A percentile compares a stretch with the other conserved stretches of the same genome.
phyloP scores from a whole-genome alignment of 2,329 filamentous ascomycete genomes.

The Pyricularia pennisetigena region DNA sequence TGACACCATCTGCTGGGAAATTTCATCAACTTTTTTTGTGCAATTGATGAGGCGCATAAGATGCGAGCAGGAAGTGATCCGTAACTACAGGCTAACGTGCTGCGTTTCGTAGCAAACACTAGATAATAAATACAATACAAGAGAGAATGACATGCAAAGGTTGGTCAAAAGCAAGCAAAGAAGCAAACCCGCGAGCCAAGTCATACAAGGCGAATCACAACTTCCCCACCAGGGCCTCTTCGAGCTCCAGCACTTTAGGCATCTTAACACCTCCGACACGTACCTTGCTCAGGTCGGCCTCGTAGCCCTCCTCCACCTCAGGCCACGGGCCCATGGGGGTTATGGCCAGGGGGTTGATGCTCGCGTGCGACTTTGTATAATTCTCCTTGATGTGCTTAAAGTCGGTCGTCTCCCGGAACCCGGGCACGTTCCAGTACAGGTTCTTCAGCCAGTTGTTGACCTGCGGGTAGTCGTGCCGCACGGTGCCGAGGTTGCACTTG shows the following conservation, averaged over 20 bases:
- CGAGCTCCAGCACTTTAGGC: constrained; percentile 24
- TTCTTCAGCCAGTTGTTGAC: constrained; percentile 51
- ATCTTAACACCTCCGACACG: constrained; percentile 35
- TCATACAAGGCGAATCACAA: background rate
- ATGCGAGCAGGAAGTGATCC: background rate
- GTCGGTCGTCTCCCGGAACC: constrained; percentile 48
- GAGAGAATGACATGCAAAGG: no score
- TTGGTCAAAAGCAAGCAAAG: no score
- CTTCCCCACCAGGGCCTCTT: constrained; percentile 7
- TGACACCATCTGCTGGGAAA: background rate
- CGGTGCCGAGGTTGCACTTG: constrained; percentile 53
- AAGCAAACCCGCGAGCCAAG: background rate
- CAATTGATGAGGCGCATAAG: background rate
- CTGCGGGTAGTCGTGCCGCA: constrained; percentile 50
- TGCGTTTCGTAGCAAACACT: no score
- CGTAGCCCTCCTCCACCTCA: constrained; percentile 41
- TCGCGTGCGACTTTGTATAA: constrained; percentile 44
- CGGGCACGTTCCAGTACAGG: constrained; percentile 45
- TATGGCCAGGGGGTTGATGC: constrained; percentile 51
- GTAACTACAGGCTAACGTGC: background rate
- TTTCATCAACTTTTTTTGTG: background rate
- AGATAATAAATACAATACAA: no score
- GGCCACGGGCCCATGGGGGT: constrained; percentile 54
- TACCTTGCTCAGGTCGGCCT: constrained; percentile 36
- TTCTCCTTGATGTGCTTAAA: constrained; percentile 63